Percentiles rank a stretch among this genome's conserved stretches.
Evolutionary conservation across 2,329 filamentous ascomycete species (phyloP).

Genomic region (Fusarium tjaetaba): DNA sequence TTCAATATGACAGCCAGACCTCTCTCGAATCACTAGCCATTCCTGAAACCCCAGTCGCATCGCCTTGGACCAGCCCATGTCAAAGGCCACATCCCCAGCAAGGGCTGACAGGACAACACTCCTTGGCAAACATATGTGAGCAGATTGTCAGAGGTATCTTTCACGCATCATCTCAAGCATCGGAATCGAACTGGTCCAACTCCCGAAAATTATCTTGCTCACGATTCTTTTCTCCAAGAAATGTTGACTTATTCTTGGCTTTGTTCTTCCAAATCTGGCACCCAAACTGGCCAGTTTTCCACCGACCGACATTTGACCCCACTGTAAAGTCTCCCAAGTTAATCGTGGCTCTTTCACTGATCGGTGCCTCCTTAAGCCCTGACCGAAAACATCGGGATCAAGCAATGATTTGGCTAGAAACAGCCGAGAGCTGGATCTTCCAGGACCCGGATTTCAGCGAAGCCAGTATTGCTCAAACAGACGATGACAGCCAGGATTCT

Average conservation of each 20-base stretch:
- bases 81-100: neutral
- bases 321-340: neutral
- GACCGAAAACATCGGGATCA: neutral
- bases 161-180: neutral
- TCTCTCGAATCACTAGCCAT: rapidly evolving
- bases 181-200: neutral
- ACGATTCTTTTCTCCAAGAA: slow-evolving; percentile 19
- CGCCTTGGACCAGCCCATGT: neutral
- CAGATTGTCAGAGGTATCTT: neutral
- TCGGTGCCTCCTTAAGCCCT: slow-evolving; percentile 9
- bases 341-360: slow-evolving; percentile 9
- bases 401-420: slow-evolving; percentile 5
- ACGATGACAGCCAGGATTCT: neutral
- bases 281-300: slow-evolving; percentile 29
- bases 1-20: neutral
- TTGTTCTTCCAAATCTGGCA: slow-evolving; percentile 23
- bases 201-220: neutral
- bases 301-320: slow-evolving; percentile 4
- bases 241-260: slow-evolving; percentile 10
- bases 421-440: slow-evolving; percentile 18
- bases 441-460: neutral
- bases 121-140: neutral
- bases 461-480: neutral
- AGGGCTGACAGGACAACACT: neutral
- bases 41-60: neutral